Percentiles rank a stretch among this genome's conserved stretches.
Conservation (phyloP, 1,284 basidiomycete species). For the Coniferiporia sulphurascens region DNA sequence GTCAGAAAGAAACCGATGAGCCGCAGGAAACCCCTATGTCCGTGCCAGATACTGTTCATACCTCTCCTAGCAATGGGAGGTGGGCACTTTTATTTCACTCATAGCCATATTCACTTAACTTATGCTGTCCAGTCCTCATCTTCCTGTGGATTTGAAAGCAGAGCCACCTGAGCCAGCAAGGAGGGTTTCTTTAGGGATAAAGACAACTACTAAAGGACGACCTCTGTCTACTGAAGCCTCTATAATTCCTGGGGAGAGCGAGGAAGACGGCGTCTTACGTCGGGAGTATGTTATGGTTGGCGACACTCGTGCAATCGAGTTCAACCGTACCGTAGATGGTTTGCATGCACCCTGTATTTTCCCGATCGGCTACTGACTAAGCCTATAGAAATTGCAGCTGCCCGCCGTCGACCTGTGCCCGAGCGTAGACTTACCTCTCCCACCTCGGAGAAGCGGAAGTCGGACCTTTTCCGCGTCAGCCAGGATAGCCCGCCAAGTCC, state of each 20-base stretch:
- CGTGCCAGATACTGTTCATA: constrained; percentile 11
- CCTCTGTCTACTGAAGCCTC: constrained; percentile 59
- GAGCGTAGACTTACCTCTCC: constrained; percentile 47
- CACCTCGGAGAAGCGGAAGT: constrained; percentile 35
- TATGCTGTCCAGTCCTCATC: constrained; percentile 13
- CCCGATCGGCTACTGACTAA: constrained; percentile 5
- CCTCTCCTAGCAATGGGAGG: constrained; percentile 16
- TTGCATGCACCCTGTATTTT: constrained; percentile 22
- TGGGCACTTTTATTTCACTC: not conserved
- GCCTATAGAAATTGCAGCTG: constrained; percentile 54
- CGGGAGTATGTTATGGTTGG: constrained; percentile 77
- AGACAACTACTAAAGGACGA: constrained; percentile 20
- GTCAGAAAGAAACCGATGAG: constrained; percentile 1
- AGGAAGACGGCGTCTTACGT: constrained; percentile 69
- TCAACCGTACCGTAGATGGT: constrained; percentile 76
- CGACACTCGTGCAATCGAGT: constrained; percentile 69
- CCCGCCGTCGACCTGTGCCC: constrained; percentile 51
- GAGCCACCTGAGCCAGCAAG: constrained; percentile 11
- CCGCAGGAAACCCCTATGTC: not conserved
- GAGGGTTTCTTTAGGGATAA: constrained; percentile 6
- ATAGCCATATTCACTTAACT: not conserved
- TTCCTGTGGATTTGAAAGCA: constrained; percentile 10
- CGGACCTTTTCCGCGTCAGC: constrained; percentile 22
- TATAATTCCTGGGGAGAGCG: constrained; percentile 73
- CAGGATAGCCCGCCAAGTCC: constrained; percentile 26